Base-by-base conservation (phyloP, 208 protist genomes). In the Strigomonas oncopelti region DNA sequence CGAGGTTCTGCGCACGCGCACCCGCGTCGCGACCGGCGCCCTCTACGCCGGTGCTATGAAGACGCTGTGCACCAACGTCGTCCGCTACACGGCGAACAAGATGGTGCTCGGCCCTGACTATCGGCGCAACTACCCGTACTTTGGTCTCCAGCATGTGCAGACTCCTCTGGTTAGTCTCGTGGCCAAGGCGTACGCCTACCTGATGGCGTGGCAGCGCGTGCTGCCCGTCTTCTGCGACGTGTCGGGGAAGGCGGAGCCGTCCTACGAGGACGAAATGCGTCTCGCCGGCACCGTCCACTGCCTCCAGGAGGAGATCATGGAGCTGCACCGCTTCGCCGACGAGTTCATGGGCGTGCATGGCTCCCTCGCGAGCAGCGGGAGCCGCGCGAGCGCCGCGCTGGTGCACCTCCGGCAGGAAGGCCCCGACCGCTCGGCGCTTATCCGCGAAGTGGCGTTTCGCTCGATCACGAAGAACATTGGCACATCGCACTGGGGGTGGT, bases 401-500 rank as follows among this genome's bases (percentile, higher is more conserved):
- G 76, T 92, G 71, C 85, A 93, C 51, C 62, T 92, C 46, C 85
- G 87, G n/a, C 79, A 86, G 67, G 87, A 95, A 42, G 83, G 84
- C 20, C 61, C 81, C 5, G 87, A 95, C 65, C 61, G 69, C 58
- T 89, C 87, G 16, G 61, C 77, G 28, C 77, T 93, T 45, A 93
- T 93, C 69, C 87, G 87, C 25, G 90, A 93, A 48, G 87, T 95
- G 18, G 90, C 90, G 24, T 88, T 86, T 61, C 80, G 77, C 36
- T 95, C 87, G 5, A 77, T 95, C 28, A 82, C 69, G n/a, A 83
- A 83, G 65, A 93, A 93, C 72, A 81, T 92, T 32, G 87, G 90
- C 66, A 93, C 90, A 1, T 85, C 84, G n/a, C 90, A 95, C 63
- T 95, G 90, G 90, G 90, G 90, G 46, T 95, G 90, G 90, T 87